These are phyloP conservation scores for Telopea speciosissima DNA, from an alignment of 177 flowering plant species.

Conservation along the genomic window DNA sequence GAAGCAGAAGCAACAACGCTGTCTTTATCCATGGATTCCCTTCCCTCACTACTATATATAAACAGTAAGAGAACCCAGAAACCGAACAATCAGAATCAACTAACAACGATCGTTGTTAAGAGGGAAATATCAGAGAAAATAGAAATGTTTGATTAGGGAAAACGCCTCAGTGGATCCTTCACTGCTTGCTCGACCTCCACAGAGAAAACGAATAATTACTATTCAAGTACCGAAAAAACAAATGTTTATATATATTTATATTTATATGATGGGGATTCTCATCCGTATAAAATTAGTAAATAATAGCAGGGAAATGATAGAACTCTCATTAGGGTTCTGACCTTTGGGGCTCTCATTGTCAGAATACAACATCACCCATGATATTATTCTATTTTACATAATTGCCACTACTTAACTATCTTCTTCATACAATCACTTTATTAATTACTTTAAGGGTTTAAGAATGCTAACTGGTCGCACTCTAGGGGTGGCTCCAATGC, in stretches of 20 bases:
- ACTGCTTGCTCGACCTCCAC: neutral
- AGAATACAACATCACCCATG: neutral
- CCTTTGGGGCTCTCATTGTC: neutral
- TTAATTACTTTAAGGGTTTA: too few relatives aligned
- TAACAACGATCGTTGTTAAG: neutral
- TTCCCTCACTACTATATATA: neutral
- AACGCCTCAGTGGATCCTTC: neutral
- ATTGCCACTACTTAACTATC: neutral
- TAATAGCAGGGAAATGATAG: conserved; percentile 23
- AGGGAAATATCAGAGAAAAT: too few relatives aligned
- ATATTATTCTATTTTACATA: neutral
- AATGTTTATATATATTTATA: too few relatives aligned
- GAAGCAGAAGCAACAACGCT: conserved; percentile 4
- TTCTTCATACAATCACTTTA: too few relatives aligned
- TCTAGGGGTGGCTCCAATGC: too few relatives aligned
- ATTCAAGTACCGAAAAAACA: conserved; percentile 1
- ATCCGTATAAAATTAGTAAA: neutral
- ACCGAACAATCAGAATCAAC: neutral
- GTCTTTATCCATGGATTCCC: conserved; percentile 17
- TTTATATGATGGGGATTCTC: neutral
- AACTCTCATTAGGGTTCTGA: conserved; percentile 33
- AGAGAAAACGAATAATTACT: neutral
- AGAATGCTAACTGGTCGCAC: too few relatives aligned
- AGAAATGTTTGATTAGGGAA: neutral
- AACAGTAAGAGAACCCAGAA: neutral